phyloP scores from a whole-genome alignment of 805 yeast genomes.

The Starmerella scarabaei region DNA sequence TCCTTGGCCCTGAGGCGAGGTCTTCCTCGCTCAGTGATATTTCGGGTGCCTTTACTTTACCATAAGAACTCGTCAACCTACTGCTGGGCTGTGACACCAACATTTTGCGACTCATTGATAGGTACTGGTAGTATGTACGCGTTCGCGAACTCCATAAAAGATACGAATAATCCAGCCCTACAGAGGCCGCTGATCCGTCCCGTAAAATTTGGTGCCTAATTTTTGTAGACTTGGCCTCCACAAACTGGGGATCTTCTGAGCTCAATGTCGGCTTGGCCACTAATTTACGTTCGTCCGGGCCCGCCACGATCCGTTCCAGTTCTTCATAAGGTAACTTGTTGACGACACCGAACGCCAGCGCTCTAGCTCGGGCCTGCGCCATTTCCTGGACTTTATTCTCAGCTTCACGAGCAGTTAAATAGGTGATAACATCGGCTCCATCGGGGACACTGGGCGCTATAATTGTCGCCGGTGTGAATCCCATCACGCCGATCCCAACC shows the following conservation, averaged over 20 bases:
- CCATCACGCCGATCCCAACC: conserved; percentile 6
- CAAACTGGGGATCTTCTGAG: conserved; percentile 4
- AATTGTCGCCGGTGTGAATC: conserved; percentile 13
- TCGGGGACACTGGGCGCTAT: conserved; percentile 16
- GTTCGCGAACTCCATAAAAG: conserved; percentile 2
- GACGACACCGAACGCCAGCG: conserved; percentile 4
- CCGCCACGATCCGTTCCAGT: conserved; percentile 6
- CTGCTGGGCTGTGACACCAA: not conserved
- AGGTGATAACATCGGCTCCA: conserved; percentile 9
- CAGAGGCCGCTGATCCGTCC: not conserved
- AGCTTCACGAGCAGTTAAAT: conserved; percentile 4
- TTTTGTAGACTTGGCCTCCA: conserved; percentile 5
- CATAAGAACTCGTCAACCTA: not conserved
- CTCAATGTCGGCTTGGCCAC: not conserved
- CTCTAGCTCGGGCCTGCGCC: conserved; percentile 16
- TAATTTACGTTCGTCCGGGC: conserved; percentile 1
- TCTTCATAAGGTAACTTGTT: conserved; percentile 1
- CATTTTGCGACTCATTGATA: not conserved
- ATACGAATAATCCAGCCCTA: conserved; percentile 6
- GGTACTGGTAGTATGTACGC: not conserved
- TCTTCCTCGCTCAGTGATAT: conserved; percentile 1
- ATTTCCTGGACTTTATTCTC: conserved; percentile 11
- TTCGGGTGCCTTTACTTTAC: conserved; percentile 3
- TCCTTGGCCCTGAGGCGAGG: not conserved
- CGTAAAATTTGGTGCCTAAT: not conserved